Conservation (phyloP, 257 asterid genomes). For the Fraxinus americana region DNA sequence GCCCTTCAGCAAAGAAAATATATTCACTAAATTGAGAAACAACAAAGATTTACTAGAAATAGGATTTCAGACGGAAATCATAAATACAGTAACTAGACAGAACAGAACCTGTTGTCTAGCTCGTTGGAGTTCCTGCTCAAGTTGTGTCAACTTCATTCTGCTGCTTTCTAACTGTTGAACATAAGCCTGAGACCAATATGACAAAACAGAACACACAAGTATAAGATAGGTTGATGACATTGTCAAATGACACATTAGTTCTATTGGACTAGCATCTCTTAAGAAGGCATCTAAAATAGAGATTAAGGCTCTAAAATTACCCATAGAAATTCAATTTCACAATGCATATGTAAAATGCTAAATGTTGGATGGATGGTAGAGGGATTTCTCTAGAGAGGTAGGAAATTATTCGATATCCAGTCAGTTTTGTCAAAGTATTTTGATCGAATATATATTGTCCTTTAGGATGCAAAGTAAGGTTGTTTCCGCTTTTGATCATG, state of each 20-base stretch:
- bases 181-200: constrained; percentile 67
- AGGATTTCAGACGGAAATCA: constrained; percentile 1
- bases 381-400: too few relatives aligned
- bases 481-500: too few relatives aligned
- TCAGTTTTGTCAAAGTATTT: too few relatives aligned
- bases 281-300: not conserved
- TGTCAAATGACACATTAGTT: not conserved
- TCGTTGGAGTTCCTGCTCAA: constrained; percentile 98
- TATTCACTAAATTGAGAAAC: constrained; percentile 27
- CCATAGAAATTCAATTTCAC: not conserved
- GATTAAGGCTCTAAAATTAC: not conserved
- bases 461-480: too few relatives aligned
- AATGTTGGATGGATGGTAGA: too few relatives aligned
- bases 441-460: too few relatives aligned
- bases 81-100: constrained; percentile 10
- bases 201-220: constrained; percentile 13
- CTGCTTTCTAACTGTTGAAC: constrained; percentile 98
- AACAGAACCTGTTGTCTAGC: constrained; percentile 91
- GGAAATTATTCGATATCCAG: too few relatives aligned
- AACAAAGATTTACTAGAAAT: constrained; percentile 11
- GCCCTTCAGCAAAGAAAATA: constrained; percentile 59
- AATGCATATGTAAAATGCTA: not conserved
- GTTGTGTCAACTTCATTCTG: constrained; percentile 98
- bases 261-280: not conserved
- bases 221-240: not conserved